These are phyloP conservation scores for Herpomyces periplanetae DNA, from an alignment of 2,329 filamentous ascomycete genomes.

Conservation along the genomic window DNA sequence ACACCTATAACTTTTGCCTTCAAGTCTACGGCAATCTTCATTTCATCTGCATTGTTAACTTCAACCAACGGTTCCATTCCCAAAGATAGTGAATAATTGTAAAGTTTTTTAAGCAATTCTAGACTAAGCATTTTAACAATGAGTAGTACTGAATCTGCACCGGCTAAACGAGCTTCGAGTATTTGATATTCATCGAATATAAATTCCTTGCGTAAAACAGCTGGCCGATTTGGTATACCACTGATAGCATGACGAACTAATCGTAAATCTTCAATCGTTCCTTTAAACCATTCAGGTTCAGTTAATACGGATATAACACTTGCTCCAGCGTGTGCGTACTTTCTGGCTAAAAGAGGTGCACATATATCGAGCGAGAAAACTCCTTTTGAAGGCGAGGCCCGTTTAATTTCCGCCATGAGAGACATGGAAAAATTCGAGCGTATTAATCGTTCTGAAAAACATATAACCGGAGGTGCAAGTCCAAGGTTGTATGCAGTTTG, in stretches of 20 bases:
- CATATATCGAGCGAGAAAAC: conserved; percentile 57
- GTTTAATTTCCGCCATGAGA: conserved; percentile 86
- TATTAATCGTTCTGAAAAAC: conserved; percentile 35
- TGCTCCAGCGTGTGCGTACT: conserved; percentile 67
- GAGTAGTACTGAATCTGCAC: conserved; percentile 66
- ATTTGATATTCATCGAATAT: conserved; percentile 97
- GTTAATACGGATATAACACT: conserved; percentile 96
- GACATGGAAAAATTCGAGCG: conserved; percentile 59
- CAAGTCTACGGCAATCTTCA: conserved; percentile 46
- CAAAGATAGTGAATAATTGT: conserved; percentile 50
- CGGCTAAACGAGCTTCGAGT: conserved; percentile 57
- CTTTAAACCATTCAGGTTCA: conserved; percentile 96
- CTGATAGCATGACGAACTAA: conserved; percentile 58
- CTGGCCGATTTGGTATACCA: conserved; percentile 63
- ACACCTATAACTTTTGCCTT: conserved; percentile 77
- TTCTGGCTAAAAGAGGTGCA: conserved; percentile 54
- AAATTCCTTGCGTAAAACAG: conserved; percentile 75
- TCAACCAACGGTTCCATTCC: conserved; percentile 95
- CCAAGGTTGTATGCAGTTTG: conserved; percentile 55
- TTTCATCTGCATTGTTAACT: conserved; percentile 75
- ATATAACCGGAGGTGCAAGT: conserved; percentile 42
- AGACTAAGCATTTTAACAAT: conserved; percentile 92
- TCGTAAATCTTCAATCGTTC: conserved; percentile 65
- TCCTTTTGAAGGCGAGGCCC: conserved; percentile 80
- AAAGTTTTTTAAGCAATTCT: conserved; percentile 30